Evolutionary conservation across 2,329 filamentous ascomycete genomes (phyloP).

Genomic region (Aureobasidium sp.): DNA sequence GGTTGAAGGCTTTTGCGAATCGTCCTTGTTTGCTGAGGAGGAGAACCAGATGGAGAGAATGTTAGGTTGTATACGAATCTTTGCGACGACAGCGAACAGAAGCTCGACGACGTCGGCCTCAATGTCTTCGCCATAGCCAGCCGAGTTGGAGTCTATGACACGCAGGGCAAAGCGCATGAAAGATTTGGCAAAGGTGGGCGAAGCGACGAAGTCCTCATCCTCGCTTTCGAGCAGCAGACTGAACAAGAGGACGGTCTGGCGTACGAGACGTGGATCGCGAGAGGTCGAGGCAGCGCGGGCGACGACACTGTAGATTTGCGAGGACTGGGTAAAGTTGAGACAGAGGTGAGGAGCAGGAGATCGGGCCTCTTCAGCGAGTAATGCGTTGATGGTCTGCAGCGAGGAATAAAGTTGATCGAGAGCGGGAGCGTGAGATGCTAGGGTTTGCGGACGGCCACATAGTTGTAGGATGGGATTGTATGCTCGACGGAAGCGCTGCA

Average conservation of each 20-base stretch:
- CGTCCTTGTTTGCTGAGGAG: slow-evolving; percentile 25
- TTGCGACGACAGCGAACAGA: slow-evolving; percentile 91
- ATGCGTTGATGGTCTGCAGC: slow-evolving; percentile 52
- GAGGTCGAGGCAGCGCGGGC: slow-evolving; percentile 82
- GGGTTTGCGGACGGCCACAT: slow-evolving; percentile 51
- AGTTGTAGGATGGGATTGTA: slow-evolving; percentile 55
- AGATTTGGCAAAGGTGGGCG: slow-evolving; percentile 74
- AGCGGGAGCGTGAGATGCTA: slow-evolving; percentile 45
- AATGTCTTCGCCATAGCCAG: slow-evolving; percentile 68
- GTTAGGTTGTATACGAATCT: slow-evolving; percentile 81
- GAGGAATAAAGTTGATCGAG: slow-evolving; percentile 44
- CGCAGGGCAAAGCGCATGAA: slow-evolving; percentile 79
- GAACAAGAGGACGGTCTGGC: slow-evolving; percentile 78
- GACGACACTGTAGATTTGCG: slow-evolving; percentile 83
- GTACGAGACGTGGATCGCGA: slow-evolving; percentile 77
- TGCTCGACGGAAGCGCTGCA: slow-evolving; percentile 54
- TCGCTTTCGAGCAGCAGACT: slow-evolving; percentile 91
- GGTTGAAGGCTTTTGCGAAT: slow-evolving; percentile 46
- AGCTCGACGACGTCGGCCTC: slow-evolving; percentile 87
- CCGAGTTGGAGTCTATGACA: slow-evolving; percentile 66
- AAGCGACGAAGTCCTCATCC: slow-evolving; percentile 90
- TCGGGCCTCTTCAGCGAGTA: slow-evolving; percentile 83
- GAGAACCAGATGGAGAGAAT: slow-evolving; percentile 88
- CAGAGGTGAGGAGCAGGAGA: slow-evolving; percentile 86
- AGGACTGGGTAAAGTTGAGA: slow-evolving; percentile 75